Base-by-base conservation (phyloP, 208 protist species). In the Acanthamoeba polyphaga region DNA sequence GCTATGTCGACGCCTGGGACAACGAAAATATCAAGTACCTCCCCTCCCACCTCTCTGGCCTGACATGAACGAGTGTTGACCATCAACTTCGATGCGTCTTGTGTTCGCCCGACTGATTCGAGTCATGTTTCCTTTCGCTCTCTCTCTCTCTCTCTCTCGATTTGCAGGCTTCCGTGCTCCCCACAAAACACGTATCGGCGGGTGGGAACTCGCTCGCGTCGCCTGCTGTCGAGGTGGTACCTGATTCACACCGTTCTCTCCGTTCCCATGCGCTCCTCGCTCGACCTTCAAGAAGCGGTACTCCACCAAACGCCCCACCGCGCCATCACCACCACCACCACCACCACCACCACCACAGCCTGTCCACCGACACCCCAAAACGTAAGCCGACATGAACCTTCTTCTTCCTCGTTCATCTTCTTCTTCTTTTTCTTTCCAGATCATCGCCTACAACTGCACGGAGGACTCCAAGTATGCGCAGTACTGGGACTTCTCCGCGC, bases 381-480 rank as follows among this genome's bases (percentile, higher is more conserved):
- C 38, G 38, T 38, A 38, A 38, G 38, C 38, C 38, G 38, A 38
- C 38, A 38, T 38, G 38, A 38, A 3, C 3, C 38, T 38, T 38
- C 38, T 38, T 38, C 38, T 38, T 38, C 38, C 51, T 55, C 51
- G 4, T 12, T 55, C 51, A 4, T 66, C 17, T 15, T 7, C 24
- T 43, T 32, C 19, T 8, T 19, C 10, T 12, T 55, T 12, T 55
- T 55, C 51, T 55, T 6, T 62, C 6, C 78, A 87, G 78, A 92
- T 92, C 85, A 74, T 74, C 13, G 85, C 85, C 32, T 92, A 92
- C 85, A 92, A 92, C 64, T 92, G 85, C 10, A 92, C 85, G 8
- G 85, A 92, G 34, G 60, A 74, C 62, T 51, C 55, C 55, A 43
- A 55, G 60, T 92, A 92, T n/a, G 85, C 85, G 27, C 85, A 92